These are phyloP conservation scores for Peniophora sp. DNA, from an alignment of 1,284 basidiomycete genomes.

Conservation along the genomic window DNA sequence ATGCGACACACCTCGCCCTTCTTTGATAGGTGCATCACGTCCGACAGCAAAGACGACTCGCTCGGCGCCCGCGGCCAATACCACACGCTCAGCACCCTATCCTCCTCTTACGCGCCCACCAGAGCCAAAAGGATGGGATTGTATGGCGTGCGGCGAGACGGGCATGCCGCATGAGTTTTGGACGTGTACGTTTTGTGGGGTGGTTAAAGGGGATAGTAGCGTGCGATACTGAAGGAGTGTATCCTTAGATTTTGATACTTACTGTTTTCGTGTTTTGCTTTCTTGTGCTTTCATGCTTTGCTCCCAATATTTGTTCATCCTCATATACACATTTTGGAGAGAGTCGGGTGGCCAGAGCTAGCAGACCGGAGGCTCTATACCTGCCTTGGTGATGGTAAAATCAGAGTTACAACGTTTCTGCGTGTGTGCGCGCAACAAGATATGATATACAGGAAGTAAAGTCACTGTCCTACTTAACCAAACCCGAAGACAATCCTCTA, in stretches of 20 bases:
- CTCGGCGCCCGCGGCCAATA: not conserved
- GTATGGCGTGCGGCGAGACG: slow-evolving; percentile 55
- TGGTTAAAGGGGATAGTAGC: slow-evolving; percentile 44
- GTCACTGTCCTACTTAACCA: no score
- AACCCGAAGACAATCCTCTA: no score
- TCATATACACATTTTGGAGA: no score
- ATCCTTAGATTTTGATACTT: not conserved
- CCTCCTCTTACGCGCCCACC: not conserved
- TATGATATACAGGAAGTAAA: no score
- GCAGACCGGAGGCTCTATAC: no score
- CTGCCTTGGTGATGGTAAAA: no score
- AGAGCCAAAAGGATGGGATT: slow-evolving; percentile 48
- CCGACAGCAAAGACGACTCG: not conserved
- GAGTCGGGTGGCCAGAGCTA: no score
- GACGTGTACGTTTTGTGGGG: slow-evolving; percentile 69
- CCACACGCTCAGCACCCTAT: not conserved
- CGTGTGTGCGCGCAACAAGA: no score
- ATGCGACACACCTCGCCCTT: slow-evolving; percentile 49
- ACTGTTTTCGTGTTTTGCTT: not conserved
- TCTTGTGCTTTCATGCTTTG: not conserved
- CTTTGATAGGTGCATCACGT: not conserved
- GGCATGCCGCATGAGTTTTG: slow-evolving; percentile 61
- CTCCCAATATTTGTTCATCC: no score
- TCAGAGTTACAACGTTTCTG: no score
- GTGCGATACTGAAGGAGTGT: not conserved